Conservation (phyloP, 2,329 filamentous ascomycete species). For the Spiromastix sp. region DNA sequence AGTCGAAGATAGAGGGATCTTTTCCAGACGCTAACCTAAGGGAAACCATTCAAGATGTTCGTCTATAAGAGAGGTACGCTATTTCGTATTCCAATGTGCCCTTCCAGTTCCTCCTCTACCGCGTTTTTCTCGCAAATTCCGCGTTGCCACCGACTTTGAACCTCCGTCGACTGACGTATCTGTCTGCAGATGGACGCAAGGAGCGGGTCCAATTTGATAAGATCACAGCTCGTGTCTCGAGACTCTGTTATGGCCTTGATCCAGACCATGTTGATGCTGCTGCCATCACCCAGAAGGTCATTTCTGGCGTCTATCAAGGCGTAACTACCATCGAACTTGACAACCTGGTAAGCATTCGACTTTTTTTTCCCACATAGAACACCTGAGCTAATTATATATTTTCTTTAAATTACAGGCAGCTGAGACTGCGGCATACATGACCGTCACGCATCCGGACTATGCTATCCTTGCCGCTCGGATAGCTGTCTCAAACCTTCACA, state of each 20-base stretch:
- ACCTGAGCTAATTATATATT: neutral
- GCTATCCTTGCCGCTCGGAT: constrained; percentile 97
- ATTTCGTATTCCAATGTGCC: neutral
- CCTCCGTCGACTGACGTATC: constrained; percentile 13
- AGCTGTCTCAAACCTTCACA: constrained; percentile 98
- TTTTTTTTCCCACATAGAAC: constrained; percentile 11
- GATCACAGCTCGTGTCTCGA: constrained; percentile 96
- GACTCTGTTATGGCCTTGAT: constrained; percentile 95
- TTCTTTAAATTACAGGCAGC: constrained; percentile 56
- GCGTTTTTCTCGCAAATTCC: neutral
- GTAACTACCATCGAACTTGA: constrained; percentile 95
- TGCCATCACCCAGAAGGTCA: constrained; percentile 98
- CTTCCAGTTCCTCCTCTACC: neutral
- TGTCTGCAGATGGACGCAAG: constrained; percentile 78
- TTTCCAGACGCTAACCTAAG: too few relatives aligned
- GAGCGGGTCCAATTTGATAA: constrained; percentile 99
- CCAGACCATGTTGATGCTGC: constrained; percentile 93
- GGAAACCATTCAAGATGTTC: constrained; percentile 43
- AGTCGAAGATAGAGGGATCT: neutral
- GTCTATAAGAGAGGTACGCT: constrained; percentile 52
- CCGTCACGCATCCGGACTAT: constrained; percentile 97
- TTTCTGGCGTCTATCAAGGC: constrained; percentile 96
- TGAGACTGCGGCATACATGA: constrained; percentile 99
- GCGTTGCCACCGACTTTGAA: too few relatives aligned
- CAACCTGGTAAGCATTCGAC: constrained; percentile 62